These are phyloP conservation scores for Graphium sp. DNA, from an alignment of 2,329 filamentous ascomycete species.

Conservation along the genomic window DNA sequence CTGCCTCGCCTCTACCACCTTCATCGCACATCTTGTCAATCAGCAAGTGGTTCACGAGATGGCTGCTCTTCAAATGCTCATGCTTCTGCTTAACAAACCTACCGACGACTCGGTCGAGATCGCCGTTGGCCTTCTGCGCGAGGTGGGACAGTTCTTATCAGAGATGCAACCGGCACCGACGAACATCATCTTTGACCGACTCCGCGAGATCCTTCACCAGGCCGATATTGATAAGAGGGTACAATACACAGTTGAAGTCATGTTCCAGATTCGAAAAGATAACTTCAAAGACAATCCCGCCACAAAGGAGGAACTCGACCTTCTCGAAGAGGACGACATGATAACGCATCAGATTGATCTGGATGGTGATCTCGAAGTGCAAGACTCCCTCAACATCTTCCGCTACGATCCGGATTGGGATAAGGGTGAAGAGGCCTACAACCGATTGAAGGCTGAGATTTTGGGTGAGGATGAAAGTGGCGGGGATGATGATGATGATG, in stretches of 20 bases:
- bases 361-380: constrained; percentile 60
- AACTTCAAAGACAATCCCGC: constrained; percentile 90
- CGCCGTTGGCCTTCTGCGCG: constrained; percentile 79
- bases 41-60: constrained; percentile 93
- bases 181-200: constrained; percentile 85
- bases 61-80: constrained; percentile 77
- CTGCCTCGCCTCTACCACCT: constrained; percentile 81
- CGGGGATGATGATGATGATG: constrained; percentile 49
- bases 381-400: constrained; percentile 88
- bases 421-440: constrained; percentile 79
- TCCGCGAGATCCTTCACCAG: constrained; percentile 88
- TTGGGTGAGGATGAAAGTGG: constrained; percentile 82
- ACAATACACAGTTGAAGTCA: constrained; percentile 98
- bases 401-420: constrained; percentile 86
- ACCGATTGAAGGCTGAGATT: constrained; percentile 82
- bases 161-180: constrained; percentile 87
- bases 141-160: constrained; percentile 86
- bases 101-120: constrained; percentile 98
- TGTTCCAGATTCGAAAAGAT: constrained; percentile 94
- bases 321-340: constrained; percentile 96
- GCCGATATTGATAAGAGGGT: constrained; percentile 93
- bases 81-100: constrained; percentile 85
- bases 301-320: constrained; percentile 78
- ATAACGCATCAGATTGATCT: constrained; percentile 78
- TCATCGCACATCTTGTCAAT: constrained; percentile 89